Evolutionary conservation across 345 rosid species (phyloP).

Genomic region (Cardiospermum halicacabum): DNA sequence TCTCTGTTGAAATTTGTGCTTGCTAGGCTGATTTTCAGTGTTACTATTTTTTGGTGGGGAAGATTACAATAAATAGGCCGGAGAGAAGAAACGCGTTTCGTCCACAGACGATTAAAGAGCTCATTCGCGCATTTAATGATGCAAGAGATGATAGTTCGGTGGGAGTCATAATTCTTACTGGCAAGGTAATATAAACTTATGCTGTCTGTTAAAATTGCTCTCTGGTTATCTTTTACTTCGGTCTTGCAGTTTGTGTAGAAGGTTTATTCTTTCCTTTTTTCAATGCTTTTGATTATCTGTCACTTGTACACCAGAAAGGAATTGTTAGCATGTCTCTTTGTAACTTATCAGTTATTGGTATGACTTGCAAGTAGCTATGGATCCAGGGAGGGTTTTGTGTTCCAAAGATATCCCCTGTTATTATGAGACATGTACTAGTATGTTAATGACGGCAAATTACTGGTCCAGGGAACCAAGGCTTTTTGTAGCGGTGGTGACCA

Average conservation of each 20-base stretch:
- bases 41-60: background rate
- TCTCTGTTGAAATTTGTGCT: background rate
- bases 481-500: constrained; percentile 97
- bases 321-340: background rate
- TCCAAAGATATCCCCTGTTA: background rate
- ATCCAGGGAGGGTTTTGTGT: background rate
- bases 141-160: constrained; percentile 75
- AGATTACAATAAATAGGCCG: constrained; percentile 85
- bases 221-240: too few relatives aligned
- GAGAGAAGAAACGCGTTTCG: constrained; percentile 80
- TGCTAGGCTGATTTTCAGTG: background rate
- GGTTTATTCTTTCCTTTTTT: too few relatives aligned
- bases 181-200: too few relatives aligned
- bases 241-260: constrained; percentile 1
- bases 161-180: constrained; percentile 85
- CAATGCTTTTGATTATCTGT: too few relatives aligned
- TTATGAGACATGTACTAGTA: background rate
- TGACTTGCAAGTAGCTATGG: background rate
- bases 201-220: too few relatives aligned
- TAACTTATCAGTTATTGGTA: background rate
- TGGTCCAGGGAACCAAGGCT: constrained; percentile 75
- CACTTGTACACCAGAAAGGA: background rate
- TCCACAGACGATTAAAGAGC: constrained; percentile 73
- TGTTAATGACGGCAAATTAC: constrained; percentile 9
- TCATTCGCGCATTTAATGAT: constrained; percentile 69